These are phyloP conservation scores for Tulasnella sp. DNA, from an alignment of 768 basidiomycete species.

Conservation along the genomic window DNA sequence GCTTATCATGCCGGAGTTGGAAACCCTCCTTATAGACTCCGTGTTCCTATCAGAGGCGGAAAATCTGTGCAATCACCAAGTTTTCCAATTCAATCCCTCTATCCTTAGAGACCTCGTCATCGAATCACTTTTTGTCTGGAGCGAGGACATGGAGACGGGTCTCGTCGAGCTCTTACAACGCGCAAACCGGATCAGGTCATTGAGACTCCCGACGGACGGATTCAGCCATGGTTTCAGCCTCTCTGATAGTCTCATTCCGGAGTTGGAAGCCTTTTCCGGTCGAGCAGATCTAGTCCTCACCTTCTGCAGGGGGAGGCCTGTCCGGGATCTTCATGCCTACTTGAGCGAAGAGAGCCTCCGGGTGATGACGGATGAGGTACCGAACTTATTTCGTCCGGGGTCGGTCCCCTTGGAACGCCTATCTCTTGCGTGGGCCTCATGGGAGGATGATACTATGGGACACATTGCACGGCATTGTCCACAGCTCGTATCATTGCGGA, in stretches of 20 bases:
- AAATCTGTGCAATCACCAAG: neutral
- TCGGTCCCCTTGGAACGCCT: no score
- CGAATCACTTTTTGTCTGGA: neutral
- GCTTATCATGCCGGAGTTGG: neutral
- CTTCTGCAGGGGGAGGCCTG: no score
- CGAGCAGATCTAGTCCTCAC: no score
- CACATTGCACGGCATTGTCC: neutral
- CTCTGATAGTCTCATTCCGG: neutral
- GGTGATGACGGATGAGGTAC: no score
- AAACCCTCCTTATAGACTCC: neutral
- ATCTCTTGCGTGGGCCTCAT: no score
- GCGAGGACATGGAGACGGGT: neutral
- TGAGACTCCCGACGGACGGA: neutral
- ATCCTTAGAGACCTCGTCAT: neutral
- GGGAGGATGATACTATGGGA: neutral
- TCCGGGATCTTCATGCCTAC: no score
- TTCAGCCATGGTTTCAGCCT: neutral
- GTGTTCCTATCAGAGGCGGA: neutral
- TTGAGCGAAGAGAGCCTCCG: no score
- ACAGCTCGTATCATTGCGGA: slow-evolving; percentile 44
- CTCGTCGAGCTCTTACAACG: neutral
- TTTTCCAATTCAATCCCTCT: neutral
- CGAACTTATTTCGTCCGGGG: no score
- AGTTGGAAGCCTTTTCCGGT: no score
- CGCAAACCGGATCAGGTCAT: neutral